Conservation (phyloP, 2,329 filamentous ascomycete genomes). For the Aspergillus sp. region DNA sequence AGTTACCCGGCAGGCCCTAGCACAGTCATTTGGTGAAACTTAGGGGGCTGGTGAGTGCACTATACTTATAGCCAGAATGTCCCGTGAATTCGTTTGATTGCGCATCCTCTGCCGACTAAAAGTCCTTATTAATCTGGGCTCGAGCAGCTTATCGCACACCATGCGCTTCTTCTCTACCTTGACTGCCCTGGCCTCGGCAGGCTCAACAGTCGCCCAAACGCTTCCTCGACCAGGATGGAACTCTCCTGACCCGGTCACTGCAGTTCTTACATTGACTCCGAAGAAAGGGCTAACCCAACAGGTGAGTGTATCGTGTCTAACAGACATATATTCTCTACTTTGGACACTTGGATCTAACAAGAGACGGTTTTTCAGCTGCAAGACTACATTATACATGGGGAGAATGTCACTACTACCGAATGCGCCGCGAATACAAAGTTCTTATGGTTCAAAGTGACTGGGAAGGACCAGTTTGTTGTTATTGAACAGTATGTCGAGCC, state of each 20-base stretch:
- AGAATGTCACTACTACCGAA: constrained; percentile 5
- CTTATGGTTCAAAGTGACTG: constrained; percentile 1
- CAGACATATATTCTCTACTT: not conserved
- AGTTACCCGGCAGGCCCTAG: not conserved
- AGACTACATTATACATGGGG: not conserved
- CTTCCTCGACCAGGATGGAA: constrained; percentile 2
- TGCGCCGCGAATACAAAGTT: constrained; percentile 2
- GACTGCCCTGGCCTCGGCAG: not conserved
- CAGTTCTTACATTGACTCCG: not conserved
- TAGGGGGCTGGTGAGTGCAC: not conserved
- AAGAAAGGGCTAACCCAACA: not conserved
- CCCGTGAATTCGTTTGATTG: not conserved
- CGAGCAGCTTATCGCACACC: not conserved
- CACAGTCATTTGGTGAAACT: not conserved
- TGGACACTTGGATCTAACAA: not conserved
- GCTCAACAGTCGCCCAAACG: not conserved
- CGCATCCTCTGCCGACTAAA: not conserved
- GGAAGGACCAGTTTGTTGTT: constrained; percentile 1
- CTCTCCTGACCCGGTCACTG: constrained; percentile 3
- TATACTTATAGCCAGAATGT: not conserved
- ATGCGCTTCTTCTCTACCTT: constrained; percentile 4
- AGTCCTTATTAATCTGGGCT: not conserved
- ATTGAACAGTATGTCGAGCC: constrained; percentile 2
- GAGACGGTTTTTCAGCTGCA: not conserved
- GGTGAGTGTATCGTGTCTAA: not conserved